Base-by-base conservation (phyloP, 768 basidiomycete species). In the Amanita pseudoporphyria region DNA sequence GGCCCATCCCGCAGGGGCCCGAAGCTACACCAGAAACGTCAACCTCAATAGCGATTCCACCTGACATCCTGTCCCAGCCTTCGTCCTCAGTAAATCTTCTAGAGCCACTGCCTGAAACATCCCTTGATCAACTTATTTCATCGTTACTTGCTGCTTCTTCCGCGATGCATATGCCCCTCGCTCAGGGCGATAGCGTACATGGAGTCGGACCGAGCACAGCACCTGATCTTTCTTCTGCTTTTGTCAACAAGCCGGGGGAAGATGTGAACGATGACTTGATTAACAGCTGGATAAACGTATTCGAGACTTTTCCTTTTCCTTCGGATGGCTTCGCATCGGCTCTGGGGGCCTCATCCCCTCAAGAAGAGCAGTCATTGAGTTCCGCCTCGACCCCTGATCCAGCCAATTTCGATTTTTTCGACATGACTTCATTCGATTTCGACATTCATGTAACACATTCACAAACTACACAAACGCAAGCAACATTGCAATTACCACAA, bases 261-360 rank as follows among this genome's bases (percentile, higher is more conserved):
- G 36, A 51, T 26, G 28, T 42, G 9, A 37, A 51, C 19, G 44
- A 50, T 24, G 45, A 51, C 30, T 45, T 45, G 32, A 50, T 45
- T 52, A 72, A 79, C 53, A 72, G 67, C 32, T 78, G 75, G 76
- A 65, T 78, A 62, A 69, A 67, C 45, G 69, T 74, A 42, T 62
- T 79, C n/a, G 67, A 76, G 37, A 61, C 67, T 2, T 72, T 76
- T 45, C 67, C 74, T 6, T 57, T 67, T 22, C 59, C 63, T 14
- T 58, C 62, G 14, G 65, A 64, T 37, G 66, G 58, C 10, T 58
- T 63, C 32, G 50, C 56, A 10, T 57, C 51, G 13, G 42, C 53
- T 40, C 56, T 56, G 21, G 49, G 36, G 2, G n/a, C 45, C 26
- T 43, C 38, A 3, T 21, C 32, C 21, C 2, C 21, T 2, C 39